Conservation (phyloP, 1,284 basidiomycete species). For the Trametes pubescens region DNA sequence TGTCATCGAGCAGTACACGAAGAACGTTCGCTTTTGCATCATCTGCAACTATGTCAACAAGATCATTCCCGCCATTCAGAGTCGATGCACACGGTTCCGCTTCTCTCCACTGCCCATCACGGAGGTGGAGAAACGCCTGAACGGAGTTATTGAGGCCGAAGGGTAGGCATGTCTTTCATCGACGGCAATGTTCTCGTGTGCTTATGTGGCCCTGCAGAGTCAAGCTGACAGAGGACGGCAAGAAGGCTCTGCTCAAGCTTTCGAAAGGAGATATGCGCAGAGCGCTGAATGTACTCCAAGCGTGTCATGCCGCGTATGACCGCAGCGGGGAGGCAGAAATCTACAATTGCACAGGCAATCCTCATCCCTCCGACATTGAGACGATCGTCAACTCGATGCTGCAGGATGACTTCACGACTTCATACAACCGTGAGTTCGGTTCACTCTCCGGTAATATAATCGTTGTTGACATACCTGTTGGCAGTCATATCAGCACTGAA, state of each 20-base stretch:
- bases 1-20: conserved; percentile 98
- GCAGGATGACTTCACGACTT: conserved; percentile 94
- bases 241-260: conserved; percentile 89
- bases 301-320: conserved; percentile 97
- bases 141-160: conserved; percentile 86
- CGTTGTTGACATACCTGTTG: neutral
- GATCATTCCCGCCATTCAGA: conserved; percentile 98
- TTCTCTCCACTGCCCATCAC: conserved; percentile 93
- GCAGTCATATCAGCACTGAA: conserved; percentile 90
- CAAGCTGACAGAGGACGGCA: conserved; percentile 87
- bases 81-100: conserved; percentile 96
- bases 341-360: conserved; percentile 97
- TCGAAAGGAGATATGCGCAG: conserved; percentile 98
- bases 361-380: conserved; percentile 94
- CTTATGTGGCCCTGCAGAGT: conserved; percentile 60
- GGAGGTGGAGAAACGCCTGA: conserved; percentile 88
- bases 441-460: neutral
- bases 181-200: no score
- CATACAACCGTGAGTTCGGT: conserved; percentile 77
- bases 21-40: conserved; percentile 99
- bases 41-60: conserved; percentile 99
- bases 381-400: conserved; percentile 96
- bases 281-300: conserved; percentile 96
- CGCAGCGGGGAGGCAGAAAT: conserved; percentile 89
- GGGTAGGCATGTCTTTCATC: conserved; percentile 57